Evolutionary conservation across 1,284 basidiomycete species (phyloP), one percentile per base, ranked within the genome.

Genomic region (Anthracocystis walkeri): DNA sequence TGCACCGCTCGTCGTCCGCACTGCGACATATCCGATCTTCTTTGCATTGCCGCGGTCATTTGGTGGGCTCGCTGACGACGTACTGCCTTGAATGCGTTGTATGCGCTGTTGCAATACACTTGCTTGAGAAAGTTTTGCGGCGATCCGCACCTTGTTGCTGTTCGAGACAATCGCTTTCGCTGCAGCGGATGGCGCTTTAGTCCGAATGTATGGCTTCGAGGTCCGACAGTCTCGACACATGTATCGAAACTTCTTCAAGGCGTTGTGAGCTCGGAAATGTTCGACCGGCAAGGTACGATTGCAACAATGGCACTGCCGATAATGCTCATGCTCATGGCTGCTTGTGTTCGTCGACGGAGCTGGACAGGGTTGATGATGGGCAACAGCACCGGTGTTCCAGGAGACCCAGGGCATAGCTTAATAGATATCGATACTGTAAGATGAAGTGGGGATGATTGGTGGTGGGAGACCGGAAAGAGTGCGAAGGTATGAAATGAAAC

Each of bases 201-300:
- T 4, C 7, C 21, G 25, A 31, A 12, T 16, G 46, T 48, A 48
- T 3, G 46, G 46, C 27, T 48, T 48, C 16, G 3, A 2, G 3
- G 5, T 48, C 4, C 53, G 41, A 16, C 41, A 55, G 20, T 14
- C 25, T 11, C 53, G 53, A 45, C 53, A 45, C n/a, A 29, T 42
- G 16, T 14, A 33, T 7, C n/a, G 27, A n/a, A 35, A 4, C n/a
- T 50, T 50, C n/a, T 21, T 29, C 5, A 12, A 21, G n/a, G 48
- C 48, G 27, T 6, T 21, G 6, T 21, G 27, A 7, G 41, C 16
- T 14, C n/a, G 53, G n/a, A 55, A 45, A 0, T 33, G 25, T 4
- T 45, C 53, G 2, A 33, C 40, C 16, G 53, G 7, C 18, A 44
- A n/a, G 5, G 16, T 45, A 5, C 40, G 41, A 5, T 56, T n/a